Percentiles rank a stretch among this genome's conserved stretches.
Conservation (phyloP, 139 green algal species). For the Yamagishiella unicocca region DNA sequence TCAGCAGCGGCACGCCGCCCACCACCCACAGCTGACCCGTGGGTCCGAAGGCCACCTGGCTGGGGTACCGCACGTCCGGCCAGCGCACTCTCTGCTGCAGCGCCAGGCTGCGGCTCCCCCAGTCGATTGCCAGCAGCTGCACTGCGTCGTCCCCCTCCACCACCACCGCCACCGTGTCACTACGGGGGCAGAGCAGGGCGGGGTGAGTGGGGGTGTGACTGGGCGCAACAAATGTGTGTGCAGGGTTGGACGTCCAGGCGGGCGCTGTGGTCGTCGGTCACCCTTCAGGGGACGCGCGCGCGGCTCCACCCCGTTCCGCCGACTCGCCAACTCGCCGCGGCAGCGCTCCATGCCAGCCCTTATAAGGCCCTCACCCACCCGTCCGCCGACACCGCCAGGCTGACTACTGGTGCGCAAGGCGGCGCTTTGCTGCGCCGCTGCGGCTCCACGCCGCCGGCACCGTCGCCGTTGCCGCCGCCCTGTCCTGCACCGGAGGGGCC, state of each 20-base stretch:
- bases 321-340: too few species aligned
- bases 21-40: constrained; percentile 19
- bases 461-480: background rate
- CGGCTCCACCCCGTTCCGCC: too few species aligned
- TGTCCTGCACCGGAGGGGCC: background rate
- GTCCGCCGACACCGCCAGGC: constrained; percentile 48
- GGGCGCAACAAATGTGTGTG: background rate
- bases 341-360: background rate
- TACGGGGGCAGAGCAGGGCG: background rate
- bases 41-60: constrained; percentile 65
- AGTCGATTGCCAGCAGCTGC: constrained; percentile 51
- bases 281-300: too few species aligned
- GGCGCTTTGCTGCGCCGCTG: constrained; percentile 18
- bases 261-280: too few species aligned
- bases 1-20: constrained; percentile 21
- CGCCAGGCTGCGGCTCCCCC: background rate
- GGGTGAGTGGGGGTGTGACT: background rate
- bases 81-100: constrained; percentile 62
- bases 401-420: constrained; percentile 47
- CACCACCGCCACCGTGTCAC: constrained; percentile 50
- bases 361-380: constrained; percentile 32
- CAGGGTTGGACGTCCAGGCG: too few species aligned
- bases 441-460: constrained; percentile 10
- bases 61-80: constrained; percentile 62
- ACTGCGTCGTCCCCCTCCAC: constrained; percentile 66